Base-by-base conservation (phyloP, 1,284 basidiomycete species). In the Ustilago nuda region DNA sequence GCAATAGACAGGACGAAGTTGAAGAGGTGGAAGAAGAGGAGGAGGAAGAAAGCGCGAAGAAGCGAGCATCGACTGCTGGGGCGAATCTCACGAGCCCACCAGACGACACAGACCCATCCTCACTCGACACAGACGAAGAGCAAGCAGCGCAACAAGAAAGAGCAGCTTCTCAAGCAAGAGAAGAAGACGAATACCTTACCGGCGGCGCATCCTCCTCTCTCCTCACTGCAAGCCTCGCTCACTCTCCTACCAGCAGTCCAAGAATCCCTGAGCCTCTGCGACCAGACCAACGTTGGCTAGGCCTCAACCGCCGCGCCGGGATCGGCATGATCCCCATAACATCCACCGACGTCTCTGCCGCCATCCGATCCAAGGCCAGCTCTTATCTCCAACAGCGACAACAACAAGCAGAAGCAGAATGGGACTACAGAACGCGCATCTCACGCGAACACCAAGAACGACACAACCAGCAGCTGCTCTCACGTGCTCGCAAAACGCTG, bases 261-360 rank as follows among this genome's bases (percentile, higher is more conserved):
- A 43, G 46, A 27, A 35, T 12, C 1, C 43, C 41, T 3, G 65
- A 70, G 35, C 79, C 79, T 15, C 60, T 81, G 1, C 56, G 61
- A 32, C 73, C 73, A 12, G 79, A 81, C 33, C 66, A 76, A 50
- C 76, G 79, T 7, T 81, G 79, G 79, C 64, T 79, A 1, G 56
- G 66, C 5, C 17, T 54, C 11, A 19, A 68, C 53, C 60, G 52
- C 35, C 61, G 63, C 4, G 65, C 61, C 30, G 77, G 62, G 12
- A 69, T 65, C 64, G 79, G 58, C 4, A 69, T 57, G 66, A 66
- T 69, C 59, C 70, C 57, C 13, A 46, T 19, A 32, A 64, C 56
- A 5, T 50, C 50, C 23, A 45, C 53, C 19, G 36, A 32, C 32
- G 46, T 66, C 50, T 58, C 61, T 15, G 9, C 5, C 1, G 59